These are phyloP conservation scores for Coprinellus aureogranulatus DNA, from an alignment of 768 basidiomycete genomes.

Conservation along the genomic window DNA sequence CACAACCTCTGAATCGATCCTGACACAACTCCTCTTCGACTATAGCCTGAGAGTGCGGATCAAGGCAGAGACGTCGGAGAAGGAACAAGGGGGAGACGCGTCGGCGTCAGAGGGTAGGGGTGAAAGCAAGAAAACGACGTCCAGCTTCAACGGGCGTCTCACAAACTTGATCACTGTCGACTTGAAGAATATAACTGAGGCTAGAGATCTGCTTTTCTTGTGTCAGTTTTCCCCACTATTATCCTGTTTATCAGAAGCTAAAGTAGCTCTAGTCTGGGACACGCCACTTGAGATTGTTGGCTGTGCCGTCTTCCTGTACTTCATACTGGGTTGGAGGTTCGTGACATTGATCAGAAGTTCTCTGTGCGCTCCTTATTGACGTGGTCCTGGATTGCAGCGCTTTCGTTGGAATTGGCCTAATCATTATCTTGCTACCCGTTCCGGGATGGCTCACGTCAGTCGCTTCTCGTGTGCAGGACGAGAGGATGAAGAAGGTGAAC, in stretches of 20 bases:
- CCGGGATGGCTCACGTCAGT: conserved; percentile 37
- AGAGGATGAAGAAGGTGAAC: conserved; percentile 52
- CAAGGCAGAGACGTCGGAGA: conserved; percentile 36
- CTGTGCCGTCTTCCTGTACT: conserved; percentile 43
- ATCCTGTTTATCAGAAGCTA: not conserved
- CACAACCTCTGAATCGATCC: conserved; percentile 45
- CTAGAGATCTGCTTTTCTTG: conserved; percentile 14
- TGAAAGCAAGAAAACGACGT: conserved; percentile 6
- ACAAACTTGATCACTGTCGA: conserved; percentile 73
- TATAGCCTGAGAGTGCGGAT: conserved; percentile 57
- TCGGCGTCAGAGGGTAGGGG: not conserved
- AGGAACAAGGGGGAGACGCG: not conserved
- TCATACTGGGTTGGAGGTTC: conserved; percentile 47
- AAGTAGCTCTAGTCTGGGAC: conserved; percentile 23
- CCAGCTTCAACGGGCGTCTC: conserved; percentile 64
- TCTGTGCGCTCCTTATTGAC: not conserved
- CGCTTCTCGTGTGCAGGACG: conserved; percentile 46
- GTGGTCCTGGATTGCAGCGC: not conserved
- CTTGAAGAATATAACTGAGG: conserved; percentile 31
- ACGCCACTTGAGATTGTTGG: conserved; percentile 42
- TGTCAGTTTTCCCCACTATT: not conserved
- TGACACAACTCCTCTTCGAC: conserved; percentile 40
- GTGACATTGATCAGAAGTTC: not conserved
- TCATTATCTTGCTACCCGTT: conserved; percentile 9
- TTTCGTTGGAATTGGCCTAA: conserved; percentile 4